Conservation (phyloP, 2,329 filamentous ascomycete genomes). For the Metarhizium anisopliae region DNA sequence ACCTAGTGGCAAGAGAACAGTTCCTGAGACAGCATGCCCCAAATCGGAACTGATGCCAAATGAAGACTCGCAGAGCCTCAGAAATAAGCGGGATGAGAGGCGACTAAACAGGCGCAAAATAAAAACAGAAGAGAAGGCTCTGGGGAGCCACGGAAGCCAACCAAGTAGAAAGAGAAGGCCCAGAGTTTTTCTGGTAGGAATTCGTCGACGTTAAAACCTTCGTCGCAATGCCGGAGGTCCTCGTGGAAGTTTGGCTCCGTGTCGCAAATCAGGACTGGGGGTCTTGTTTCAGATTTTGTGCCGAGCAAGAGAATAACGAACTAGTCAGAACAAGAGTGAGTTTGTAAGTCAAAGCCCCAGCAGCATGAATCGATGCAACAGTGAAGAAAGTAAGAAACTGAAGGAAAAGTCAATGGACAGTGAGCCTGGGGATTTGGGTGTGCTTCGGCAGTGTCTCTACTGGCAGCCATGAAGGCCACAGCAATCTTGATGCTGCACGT, state of each 20-base stretch:
- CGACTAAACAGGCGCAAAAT: neutral
- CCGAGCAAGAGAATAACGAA: neutral
- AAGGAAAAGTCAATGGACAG: neutral
- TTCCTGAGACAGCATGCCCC: neutral
- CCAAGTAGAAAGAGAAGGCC: neutral
- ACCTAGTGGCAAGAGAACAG: neutral
- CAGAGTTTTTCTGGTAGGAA: neutral
- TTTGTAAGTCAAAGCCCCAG: neutral
- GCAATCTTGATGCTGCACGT: neutral
- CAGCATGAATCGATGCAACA: too few species aligned
- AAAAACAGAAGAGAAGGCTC: neutral
- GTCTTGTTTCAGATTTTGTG: conserved; percentile 4
- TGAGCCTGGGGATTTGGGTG: neutral
- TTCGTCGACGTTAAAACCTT: neutral
- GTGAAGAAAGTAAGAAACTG: neutral
- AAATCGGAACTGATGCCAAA: neutral
- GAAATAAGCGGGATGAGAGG: neutral
- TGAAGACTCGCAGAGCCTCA: conserved; percentile 2
- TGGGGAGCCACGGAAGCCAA: neutral
- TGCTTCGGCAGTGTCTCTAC: neutral
- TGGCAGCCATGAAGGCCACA: neutral
- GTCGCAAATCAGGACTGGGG: neutral
- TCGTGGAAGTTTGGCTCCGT: neutral
- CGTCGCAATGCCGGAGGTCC: neutral
- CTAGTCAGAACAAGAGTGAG: neutral